Base-by-base conservation (phyloP, 176 grass and related monocot genomes). In the Hordeum vulgare region DNA sequence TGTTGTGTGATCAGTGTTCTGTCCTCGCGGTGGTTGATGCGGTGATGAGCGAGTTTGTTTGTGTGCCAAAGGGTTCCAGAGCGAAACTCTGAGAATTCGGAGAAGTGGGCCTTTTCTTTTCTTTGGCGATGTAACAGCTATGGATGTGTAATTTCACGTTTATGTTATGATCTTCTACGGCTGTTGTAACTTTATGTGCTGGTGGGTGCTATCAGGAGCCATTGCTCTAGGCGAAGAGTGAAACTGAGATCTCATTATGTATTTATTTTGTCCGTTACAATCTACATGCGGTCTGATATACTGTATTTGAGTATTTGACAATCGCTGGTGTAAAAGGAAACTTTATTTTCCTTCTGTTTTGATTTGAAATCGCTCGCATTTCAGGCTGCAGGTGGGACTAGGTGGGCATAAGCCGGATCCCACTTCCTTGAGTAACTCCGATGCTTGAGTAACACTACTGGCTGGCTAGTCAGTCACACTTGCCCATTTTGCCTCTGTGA, bases 91-190 rank as follows among this genome's bases (percentile, higher is more conserved):
- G 27, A 83, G 75, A 61, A 62, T 56, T 23, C 9, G n/a, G 28
- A 72, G 75, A 80, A 83, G 56, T 39, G 17, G 66, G 76, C 31
- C 17, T 84, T 2, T 84, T 2, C 36, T 28, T 72, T 65, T 65
- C 23, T 67, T 83, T 35, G 61, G 80, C 13, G n/a, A 79, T 86
- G 84, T 86, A 80, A 79, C 26, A 74, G 39, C 11, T 41, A 31
- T 25, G 51, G 20, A 61, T 39, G 28, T 74, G n/a, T 47, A 83
- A 6, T 84, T 80, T 80, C 60, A 67, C 1, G 18, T 56, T 72
- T 14, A 65, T 54, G 61, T 65, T 83, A 21, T 86, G 39, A 51
- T 68, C 53, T 90, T 67, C 75, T n/a, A 9, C 12, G 5, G 29
- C 23, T 83, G 39, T 63, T 85, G 89, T 79, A 83, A 4, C 37